Base-by-base conservation (phyloP, 73 alveolate genomes). In the Symbiodinium natans region DNA sequence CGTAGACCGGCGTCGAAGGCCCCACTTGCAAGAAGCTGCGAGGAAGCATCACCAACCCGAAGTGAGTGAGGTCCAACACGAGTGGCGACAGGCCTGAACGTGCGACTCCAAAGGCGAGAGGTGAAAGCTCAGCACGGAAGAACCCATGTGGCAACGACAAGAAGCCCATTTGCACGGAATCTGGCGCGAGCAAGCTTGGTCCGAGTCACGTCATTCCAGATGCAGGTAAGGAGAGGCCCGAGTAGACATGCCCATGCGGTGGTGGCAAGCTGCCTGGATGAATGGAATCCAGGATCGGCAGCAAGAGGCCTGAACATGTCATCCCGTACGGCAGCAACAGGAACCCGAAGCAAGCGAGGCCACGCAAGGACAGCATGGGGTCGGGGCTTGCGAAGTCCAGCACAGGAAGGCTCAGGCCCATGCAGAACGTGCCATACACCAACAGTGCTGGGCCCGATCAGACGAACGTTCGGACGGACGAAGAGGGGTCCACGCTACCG, bases 351-450 rank as follows among this genome's bases (percentile, higher is more conserved):
- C 83, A 27, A 31, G 48, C 40, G 92, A 46, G 82, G 92, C 56
- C 48, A 1, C 33, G 92, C 68, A 54, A 15, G 41, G 68, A 80
- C 63, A 34, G 33, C 43, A 27, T 34, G 71, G 68, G 36, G 68
- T 36, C 98, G 8, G 25, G 38, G 92, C 82, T 42, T 15, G 31
- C 98, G 36, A 31, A 68, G 85, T 92, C 98, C n/a, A 34, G 83
- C 38, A n/a, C 73, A 33, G 63, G 56, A 10, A 46, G 92, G 41
- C 75, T 41, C 23, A 36, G 38, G 90, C 90, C 98, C 40, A 25
- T 27, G 39, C 98, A 75, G 29, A 82, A n/a, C 83, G 54, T 80
- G 71, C 98, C 99, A 59, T 93, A 93, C 31, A 31, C 59, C 38
- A 40, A 52, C 48, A 40, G 59, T 56, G 31, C 31, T 6, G 43